Base-by-base conservation (phyloP, 225 moss, liverwort and hornwort genomes). In the Ulota crispa region DNA sequence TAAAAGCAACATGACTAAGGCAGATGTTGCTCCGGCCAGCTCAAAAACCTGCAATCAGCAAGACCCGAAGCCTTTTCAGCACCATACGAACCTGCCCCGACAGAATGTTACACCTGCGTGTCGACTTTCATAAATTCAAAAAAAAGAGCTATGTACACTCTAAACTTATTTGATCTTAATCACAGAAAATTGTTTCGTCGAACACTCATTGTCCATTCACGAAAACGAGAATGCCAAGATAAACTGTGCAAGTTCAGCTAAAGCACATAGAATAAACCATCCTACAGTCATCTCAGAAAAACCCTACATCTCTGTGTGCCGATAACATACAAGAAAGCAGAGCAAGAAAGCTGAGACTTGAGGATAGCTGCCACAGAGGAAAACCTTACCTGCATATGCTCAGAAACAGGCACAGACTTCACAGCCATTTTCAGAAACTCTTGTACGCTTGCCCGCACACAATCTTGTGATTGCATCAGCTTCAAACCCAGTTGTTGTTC, bases 401-500 rank as follows among this genome's bases (percentile, higher is more conserved):
- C 98, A 6, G 94, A 92, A 28, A 98, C 92, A 41, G 98, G 93
- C 8, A 98, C 90, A 32, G 98, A 90, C 75, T 98, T 98, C 18
- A 90, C 92, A 55, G 98, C 94, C 98, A 98, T 93, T 85, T 94
- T 95, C 68, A 98, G 69, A 78, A 98, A 98, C 80, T 94, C 98
- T 72, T 98, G 95, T 66, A 98, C 95, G 60, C 91, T 88, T 62
- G 91, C 92, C 53, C 98, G 93, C 65, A 98, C 95, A 78, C 83
- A 86, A 85, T 95, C 98, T 76, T 98, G 98, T 12, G 86, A 91
- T 78, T 94, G 91, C 91, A 95, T 85, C 88, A 98, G 76, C 85
- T 91, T 94, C 65, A 86, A 28, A 72, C 85, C 89, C 24, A 80
- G 64, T 61, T 82, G 90, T 24, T 87, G 87, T 79, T 89, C 90